Evolutionary conservation across 2,329 filamentous ascomycete species (phyloP).

Genomic region (Colletotrichum filicis): DNA sequence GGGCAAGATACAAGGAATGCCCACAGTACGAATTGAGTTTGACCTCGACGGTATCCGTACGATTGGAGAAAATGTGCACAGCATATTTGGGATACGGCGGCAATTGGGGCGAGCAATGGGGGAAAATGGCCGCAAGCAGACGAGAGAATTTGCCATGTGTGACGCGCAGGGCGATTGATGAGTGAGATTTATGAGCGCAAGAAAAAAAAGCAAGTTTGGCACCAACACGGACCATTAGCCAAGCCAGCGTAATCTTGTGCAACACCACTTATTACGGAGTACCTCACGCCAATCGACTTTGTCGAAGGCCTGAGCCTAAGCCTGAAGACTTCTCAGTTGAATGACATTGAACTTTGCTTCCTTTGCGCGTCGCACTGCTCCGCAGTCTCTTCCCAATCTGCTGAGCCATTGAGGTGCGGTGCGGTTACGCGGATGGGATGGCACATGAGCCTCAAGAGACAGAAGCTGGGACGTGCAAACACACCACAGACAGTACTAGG

Average conservation of each 20-base stretch:
- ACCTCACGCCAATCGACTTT: neutral
- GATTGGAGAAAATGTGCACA: neutral
- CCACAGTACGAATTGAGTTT: constrained; percentile 19
- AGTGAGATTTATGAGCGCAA: neutral
- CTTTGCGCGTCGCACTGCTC: neutral
- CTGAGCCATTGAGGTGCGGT: neutral
- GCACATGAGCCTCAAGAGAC: constrained; percentile 20
- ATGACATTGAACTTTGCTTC: neutral
- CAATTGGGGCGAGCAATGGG: neutral
- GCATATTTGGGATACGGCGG: constrained; percentile 5
- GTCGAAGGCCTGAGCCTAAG: neutral
- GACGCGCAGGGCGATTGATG: neutral
- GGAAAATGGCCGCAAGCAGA: neutral
- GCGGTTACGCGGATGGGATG: constrained; percentile 27
- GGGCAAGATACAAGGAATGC: constrained; percentile 2
- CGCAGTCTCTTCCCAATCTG: neutral
- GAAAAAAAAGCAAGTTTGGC: neutral
- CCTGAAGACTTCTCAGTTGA: neutral
- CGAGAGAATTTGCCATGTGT: neutral
- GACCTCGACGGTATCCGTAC: neutral
- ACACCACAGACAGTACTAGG: constrained; percentile 7
- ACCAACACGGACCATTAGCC: constrained; percentile 6
- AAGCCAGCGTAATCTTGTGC: neutral
- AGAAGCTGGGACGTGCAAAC: constrained; percentile 10
- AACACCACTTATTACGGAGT: neutral